Evolutionary conservation across 2,329 filamentous ascomycete genomes (phyloP).

Genomic region (Didymosphaeria variabile): DNA sequence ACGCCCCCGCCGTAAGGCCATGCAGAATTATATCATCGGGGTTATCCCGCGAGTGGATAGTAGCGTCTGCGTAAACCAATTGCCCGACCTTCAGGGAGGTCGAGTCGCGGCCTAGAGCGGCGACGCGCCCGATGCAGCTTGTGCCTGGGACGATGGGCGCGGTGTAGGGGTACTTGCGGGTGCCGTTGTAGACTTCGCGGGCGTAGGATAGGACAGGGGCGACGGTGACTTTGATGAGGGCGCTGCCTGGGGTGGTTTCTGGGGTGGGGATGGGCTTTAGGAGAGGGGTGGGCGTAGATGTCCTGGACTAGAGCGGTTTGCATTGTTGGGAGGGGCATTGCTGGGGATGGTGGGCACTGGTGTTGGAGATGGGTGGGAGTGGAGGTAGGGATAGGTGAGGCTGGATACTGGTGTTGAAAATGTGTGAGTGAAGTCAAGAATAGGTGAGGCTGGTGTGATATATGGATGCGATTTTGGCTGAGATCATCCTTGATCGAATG

Average conservation of each 20-base stretch:
- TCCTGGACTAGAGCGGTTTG: slow-evolving; percentile 43
- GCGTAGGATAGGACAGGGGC: slow-evolving; percentile 52
- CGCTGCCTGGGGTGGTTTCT: slow-evolving; percentile 45
- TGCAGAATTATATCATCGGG: slow-evolving; percentile 35
- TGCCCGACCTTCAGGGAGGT: slow-evolving; percentile 45
- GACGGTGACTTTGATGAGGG: slow-evolving; percentile 51
- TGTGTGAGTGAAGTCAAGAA: background rate
- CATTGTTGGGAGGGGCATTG: slow-evolving; percentile 10
- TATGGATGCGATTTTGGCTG: background rate
- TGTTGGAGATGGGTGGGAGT: background rate
- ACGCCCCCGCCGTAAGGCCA: background rate
- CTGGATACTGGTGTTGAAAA: background rate
- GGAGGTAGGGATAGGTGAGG: background rate
- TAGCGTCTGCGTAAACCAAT: slow-evolving; percentile 50
- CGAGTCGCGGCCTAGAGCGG: slow-evolving; percentile 48
- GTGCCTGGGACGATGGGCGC: slow-evolving; percentile 47
- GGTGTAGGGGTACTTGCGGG: slow-evolving; percentile 42
- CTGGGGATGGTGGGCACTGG: background rate
- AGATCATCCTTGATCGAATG: background rate
- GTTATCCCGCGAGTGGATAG: slow-evolving; percentile 51
- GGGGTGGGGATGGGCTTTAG: slow-evolving; percentile 48
- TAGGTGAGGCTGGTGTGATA: background rate
- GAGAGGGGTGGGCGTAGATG: slow-evolving; percentile 29
- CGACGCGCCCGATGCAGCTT: slow-evolving; percentile 48
- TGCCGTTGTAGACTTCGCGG: slow-evolving; percentile 52